These are phyloP conservation scores for Xerocomellus intermedius DNA, from an alignment of 768 basidiomycete species.

Conservation along the genomic window DNA sequence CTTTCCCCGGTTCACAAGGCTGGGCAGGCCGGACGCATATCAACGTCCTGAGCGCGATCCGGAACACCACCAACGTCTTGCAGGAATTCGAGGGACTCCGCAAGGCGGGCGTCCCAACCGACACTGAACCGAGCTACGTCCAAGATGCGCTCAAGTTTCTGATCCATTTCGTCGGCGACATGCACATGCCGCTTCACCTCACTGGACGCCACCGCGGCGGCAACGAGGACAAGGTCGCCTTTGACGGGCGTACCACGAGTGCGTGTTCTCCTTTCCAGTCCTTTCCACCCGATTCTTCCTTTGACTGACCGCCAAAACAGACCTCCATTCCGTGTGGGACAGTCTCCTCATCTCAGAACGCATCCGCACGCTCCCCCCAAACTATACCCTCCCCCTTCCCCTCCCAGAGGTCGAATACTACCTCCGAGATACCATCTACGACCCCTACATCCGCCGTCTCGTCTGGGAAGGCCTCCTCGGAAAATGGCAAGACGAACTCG, in stretches of 20 bases:
- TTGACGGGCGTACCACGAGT: slow-evolving; percentile 73
- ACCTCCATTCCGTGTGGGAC: slow-evolving; percentile 91
- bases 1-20: slow-evolving; percentile 71
- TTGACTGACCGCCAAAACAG: slow-evolving; percentile 30
- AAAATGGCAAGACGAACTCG: slow-evolving; percentile 60
- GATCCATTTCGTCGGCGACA: slow-evolving; percentile 89
- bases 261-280: slow-evolving; percentile 23
- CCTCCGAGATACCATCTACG: slow-evolving; percentile 80
- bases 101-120: not conserved
- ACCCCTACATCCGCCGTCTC: slow-evolving; percentile 82
- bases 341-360: slow-evolving; percentile 76
- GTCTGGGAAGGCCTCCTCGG: slow-evolving; percentile 80
- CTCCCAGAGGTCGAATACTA: slow-evolving; percentile 60
- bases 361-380: slow-evolving; percentile 65
- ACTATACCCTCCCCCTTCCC: slow-evolving; percentile 78
- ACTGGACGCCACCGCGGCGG: slow-evolving; percentile 87
- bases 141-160: slow-evolving; percentile 90
- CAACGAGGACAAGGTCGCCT: slow-evolving; percentile 73
- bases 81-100: slow-evolving; percentile 42
- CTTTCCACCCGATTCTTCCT: not conserved
- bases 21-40: slow-evolving; percentile 57
- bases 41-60: slow-evolving; percentile 77
- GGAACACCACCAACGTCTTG: slow-evolving; percentile 70
- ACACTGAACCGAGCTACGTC: slow-evolving; percentile 37
- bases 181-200: slow-evolving; percentile 93